Conservation (phyloP, 2,329 filamentous ascomycete species). For the Sphaerulina populicola region DNA sequence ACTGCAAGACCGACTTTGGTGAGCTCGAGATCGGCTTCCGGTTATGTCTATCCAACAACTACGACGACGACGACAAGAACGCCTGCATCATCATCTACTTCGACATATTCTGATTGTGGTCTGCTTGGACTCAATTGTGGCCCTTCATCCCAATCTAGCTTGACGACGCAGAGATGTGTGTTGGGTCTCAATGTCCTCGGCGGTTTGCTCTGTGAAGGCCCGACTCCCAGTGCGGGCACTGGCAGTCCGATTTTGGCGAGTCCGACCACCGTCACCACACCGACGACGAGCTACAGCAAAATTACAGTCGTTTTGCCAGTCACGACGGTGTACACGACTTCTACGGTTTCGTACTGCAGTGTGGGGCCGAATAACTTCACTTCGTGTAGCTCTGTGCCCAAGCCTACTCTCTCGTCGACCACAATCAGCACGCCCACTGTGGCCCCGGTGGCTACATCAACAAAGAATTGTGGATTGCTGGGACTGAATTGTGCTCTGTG, state of each 20-base stretch:
- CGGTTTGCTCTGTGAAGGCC: not conserved
- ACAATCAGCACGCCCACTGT: not conserved
- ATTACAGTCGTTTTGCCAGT: slow-evolving; percentile 14
- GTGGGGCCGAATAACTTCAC: slow-evolving; percentile 4
- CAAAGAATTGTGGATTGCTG: slow-evolving; percentile 1
- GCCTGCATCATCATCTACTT: not conserved
- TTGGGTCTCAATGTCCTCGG: slow-evolving; percentile 2
- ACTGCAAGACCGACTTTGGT: slow-evolving; percentile 4
- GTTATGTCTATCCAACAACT: slow-evolving; percentile 3
- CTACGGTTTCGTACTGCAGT: slow-evolving; percentile 23
- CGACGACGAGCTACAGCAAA: slow-evolving; percentile 1
- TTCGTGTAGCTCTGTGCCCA: not conserved
- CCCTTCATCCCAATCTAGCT: not conserved
- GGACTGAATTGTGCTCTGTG: not conserved
- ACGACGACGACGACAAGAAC: slow-evolving; percentile 4
- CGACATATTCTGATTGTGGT: not conserved
- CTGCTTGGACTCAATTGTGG: not conserved
- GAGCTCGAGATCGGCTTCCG: slow-evolving; percentile 8
- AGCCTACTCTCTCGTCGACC: not conserved
- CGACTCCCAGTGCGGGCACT: not conserved
- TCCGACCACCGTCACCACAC: not conserved
- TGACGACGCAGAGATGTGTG: not conserved
- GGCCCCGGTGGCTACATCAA: not conserved
- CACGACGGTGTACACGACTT: slow-evolving; percentile 21
- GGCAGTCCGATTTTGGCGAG: not conserved